phyloP scores from a whole-genome alignment of 192 early-diverging fungal genomes.

The Linnemannia exigua region DNA sequence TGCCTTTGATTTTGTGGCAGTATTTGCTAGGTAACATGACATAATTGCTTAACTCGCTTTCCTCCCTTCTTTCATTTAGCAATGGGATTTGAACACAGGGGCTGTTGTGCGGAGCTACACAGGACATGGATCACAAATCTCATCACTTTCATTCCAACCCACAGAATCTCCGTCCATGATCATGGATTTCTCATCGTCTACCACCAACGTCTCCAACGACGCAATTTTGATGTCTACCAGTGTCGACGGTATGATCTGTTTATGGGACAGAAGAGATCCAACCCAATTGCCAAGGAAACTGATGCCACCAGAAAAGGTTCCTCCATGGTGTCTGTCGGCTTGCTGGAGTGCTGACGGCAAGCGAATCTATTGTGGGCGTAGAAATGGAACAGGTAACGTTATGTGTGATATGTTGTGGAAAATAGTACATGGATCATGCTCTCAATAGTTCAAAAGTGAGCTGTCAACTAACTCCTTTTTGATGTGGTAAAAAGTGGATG shows the following conservation, averaged over 20 bases:
- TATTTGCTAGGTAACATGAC: not conserved
- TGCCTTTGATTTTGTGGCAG: slow-evolving; percentile 1
- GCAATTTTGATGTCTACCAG: slow-evolving; percentile 78
- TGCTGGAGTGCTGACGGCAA: slow-evolving; percentile 90
- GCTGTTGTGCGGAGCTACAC: slow-evolving; percentile 73
- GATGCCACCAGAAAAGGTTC: slow-evolving; percentile 70
- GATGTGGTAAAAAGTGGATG: slow-evolving; percentile 76
- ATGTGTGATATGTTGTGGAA: not conserved
- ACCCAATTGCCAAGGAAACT: slow-evolving; percentile 65
- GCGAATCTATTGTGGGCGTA: slow-evolving; percentile 86
- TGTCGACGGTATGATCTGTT: slow-evolving; percentile 78
- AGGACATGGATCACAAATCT: slow-evolving; percentile 88
- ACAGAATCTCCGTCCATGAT: slow-evolving; percentile 34
- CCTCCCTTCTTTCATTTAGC: slow-evolving; percentile 40
- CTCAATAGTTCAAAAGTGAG: too few species aligned
- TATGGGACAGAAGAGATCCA: slow-evolving; percentile 83
- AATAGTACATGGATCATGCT: too few species aligned
- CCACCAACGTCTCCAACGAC: slow-evolving; percentile 39
- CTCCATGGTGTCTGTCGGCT: slow-evolving; percentile 82
- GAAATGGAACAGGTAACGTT: slow-evolving; percentile 82
- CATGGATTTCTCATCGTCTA: slow-evolving; percentile 41
- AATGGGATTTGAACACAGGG: slow-evolving; percentile 92
- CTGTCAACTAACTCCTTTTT: too few species aligned
- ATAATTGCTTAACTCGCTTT: not conserved
- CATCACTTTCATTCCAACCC: slow-evolving; percentile 81